Evolutionary conservation across 192 early-diverging fungal species (phyloP).

Genomic region (Umbelopsis isabellina): DNA sequence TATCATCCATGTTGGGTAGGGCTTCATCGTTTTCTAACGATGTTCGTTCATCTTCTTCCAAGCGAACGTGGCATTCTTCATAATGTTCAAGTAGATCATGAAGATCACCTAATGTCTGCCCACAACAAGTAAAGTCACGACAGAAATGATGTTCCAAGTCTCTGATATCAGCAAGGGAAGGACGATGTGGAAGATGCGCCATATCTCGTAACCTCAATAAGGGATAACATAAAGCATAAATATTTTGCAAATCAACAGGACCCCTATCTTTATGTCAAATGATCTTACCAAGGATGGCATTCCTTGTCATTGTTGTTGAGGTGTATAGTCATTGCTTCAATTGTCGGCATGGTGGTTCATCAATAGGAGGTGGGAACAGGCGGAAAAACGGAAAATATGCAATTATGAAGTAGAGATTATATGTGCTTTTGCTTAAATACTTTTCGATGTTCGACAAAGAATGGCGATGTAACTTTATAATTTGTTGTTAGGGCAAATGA

Average conservation of each 20-base stretch:
- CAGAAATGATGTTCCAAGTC: constrained; percentile 86
- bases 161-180: constrained; percentile 15
- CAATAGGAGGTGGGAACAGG: neutral
- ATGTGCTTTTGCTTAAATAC: no score
- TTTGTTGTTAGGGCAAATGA: no score
- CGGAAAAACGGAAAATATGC: no score
- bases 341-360: neutral
- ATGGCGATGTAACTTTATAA: no score
- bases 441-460: no score
- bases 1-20: neutral
- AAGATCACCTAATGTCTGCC: constrained; percentile 82
- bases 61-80: constrained; percentile 90
- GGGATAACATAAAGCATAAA: neutral
- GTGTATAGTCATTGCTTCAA: no score
- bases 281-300: constrained; percentile 3
- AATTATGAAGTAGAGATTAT: neutral
- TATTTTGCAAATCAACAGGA: neutral
- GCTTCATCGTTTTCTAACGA: neutral
- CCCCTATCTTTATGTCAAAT: neutral
- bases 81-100: constrained; percentile 97
- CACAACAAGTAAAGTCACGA: constrained; percentile 96
- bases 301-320: neutral
- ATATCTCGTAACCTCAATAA: neutral
- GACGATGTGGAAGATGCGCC: constrained; percentile 13
- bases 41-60: constrained; percentile 72